Percentiles rank a stretch among this genome's conserved stretches.
Evolutionary conservation across 768 basidiomycete genomes (phyloP).

Genomic region (Pleurotus salmoneostramineus): DNA sequence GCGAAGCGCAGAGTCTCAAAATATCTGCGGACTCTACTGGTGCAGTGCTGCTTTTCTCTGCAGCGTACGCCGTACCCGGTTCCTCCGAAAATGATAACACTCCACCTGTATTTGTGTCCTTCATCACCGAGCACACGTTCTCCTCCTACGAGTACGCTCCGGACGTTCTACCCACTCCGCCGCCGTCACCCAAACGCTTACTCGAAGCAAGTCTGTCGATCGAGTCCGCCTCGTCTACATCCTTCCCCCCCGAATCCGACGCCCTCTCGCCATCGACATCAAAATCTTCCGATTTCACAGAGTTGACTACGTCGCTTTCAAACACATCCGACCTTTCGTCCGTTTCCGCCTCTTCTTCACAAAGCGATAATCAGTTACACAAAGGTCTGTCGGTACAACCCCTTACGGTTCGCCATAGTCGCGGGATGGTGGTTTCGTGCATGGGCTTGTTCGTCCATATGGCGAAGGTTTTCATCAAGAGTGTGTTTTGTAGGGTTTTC

Average conservation of each 20-base stretch:
- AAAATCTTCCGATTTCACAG: neutral
- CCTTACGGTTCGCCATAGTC: neutral
- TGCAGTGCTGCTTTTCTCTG: neutral
- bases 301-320: neutral
- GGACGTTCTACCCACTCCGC: neutral
- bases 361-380: neutral
- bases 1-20: neutral
- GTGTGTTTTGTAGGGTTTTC: conserved; percentile 1
- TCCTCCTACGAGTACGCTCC: neutral
- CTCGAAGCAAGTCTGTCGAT: neutral
- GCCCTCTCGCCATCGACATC: neutral
- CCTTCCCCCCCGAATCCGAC: neutral
- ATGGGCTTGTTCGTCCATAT: conserved; percentile 6
- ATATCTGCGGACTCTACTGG: neutral
- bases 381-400: neutral
- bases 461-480: conserved; percentile 4
- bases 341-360: neutral
- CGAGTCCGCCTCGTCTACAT: neutral
- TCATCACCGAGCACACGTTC: neutral
- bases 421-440: neutral
- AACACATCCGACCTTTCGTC: neutral
- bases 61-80: neutral
- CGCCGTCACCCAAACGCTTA: neutral
- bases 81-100: neutral
- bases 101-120: neutral